Conservation (phyloP, 345 rosid genomes). For the Eucalyptus tenuipes region DNA sequence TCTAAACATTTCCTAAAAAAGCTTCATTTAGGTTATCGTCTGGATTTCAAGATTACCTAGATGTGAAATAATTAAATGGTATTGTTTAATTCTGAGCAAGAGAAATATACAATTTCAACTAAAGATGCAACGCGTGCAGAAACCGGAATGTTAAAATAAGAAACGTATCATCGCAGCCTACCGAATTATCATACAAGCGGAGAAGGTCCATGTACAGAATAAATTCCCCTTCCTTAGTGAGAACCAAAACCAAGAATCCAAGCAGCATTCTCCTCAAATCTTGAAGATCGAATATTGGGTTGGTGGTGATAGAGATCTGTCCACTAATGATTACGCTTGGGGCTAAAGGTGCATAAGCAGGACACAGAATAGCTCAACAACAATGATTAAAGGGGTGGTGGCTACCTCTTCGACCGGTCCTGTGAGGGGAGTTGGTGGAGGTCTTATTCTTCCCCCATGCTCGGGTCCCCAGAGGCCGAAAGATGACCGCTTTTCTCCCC, state of each 20-base stretch:
- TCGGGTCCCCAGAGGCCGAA: conserved; percentile 5
- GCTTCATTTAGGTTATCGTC: fast-evolving
- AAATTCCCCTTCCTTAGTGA: not conserved
- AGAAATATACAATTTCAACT: too few species aligned
- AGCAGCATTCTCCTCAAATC: not conserved
- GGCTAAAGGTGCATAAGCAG: conserved; percentile 2
- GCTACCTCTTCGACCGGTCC: not conserved
- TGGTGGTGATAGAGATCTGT: conserved; percentile 8
- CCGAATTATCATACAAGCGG: too few species aligned
- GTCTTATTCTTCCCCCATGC: not conserved
- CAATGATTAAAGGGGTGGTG: conserved; percentile 19
- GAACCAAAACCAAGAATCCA: not conserved
- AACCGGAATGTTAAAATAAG: too few species aligned
- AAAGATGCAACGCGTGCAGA: too few species aligned
- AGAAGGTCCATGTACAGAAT: not conserved
- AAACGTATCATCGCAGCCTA: too few species aligned
- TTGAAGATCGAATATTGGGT: not conserved
- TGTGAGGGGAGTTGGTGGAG: conserved; percentile 1
- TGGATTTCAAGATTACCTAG: not conserved
- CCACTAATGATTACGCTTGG: conserved; percentile 1
- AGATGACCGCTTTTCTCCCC: not conserved
- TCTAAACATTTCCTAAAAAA: fast-evolving
- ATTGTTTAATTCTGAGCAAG: not conserved
- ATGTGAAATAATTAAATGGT: too few species aligned
- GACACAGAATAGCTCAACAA: not conserved